Percentiles rank a stretch among this genome's conserved stretches.
Evolutionary conservation across 2,329 filamentous ascomycete genomes (phyloP).

Genomic region (Mollisiaceae sp.): DNA sequence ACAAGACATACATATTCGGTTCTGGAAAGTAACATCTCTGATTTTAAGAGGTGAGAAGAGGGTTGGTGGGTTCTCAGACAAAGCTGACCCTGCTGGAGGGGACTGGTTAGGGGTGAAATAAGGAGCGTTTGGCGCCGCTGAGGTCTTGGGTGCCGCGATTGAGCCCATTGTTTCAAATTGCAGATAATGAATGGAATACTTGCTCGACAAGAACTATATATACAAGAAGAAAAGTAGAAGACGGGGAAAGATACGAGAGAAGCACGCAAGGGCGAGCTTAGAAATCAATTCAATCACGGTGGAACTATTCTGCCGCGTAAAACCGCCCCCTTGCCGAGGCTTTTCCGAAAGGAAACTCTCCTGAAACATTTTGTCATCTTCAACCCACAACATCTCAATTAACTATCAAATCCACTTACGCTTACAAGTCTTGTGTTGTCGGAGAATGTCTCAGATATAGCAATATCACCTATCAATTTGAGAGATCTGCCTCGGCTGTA

Average conservation of each 20-base stretch:
- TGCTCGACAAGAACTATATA: neutral
- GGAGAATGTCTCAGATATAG: neutral
- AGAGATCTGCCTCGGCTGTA: too few relatives aligned
- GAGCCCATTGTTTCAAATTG: constrained; percentile 3
- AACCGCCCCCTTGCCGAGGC: constrained; percentile 6
- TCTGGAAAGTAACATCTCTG: constrained; percentile 50
- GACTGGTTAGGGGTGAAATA: constrained; percentile 42
- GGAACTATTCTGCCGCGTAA: neutral
- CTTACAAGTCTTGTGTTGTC: neutral
- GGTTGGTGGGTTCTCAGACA: constrained; percentile 38
- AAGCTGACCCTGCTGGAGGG: constrained; percentile 40
- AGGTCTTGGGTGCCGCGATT: constrained; percentile 24
- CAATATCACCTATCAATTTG: neutral
- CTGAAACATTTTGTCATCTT: neutral
- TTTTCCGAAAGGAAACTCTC: neutral
- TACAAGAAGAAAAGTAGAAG: neutral
- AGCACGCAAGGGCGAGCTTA: neutral
- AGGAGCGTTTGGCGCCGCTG: constrained; percentile 33
- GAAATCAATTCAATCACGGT: neutral
- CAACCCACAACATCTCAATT: neutral
- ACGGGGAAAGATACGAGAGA: neutral
- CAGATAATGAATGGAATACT: neutral
- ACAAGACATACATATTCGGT: constrained; percentile 45
- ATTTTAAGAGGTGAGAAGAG: constrained; percentile 53
- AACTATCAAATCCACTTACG: neutral